phyloP scores from a whole-genome alignment of 805 yeast genomes.

The Saccharomyces kudriavzevii region DNA sequence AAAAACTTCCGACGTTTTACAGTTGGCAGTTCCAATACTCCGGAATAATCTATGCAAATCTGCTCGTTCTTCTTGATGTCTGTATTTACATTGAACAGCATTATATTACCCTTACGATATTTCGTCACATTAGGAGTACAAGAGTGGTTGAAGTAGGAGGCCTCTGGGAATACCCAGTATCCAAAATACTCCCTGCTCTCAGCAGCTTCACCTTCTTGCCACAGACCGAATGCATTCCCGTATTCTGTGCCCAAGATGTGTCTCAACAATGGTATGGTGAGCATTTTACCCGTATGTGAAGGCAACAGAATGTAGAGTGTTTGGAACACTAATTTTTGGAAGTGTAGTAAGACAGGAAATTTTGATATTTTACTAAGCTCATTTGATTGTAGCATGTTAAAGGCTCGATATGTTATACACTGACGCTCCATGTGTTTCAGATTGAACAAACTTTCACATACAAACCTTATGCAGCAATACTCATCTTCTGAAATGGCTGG shows the following conservation, averaged over 20 bases:
- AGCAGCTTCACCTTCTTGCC: constrained; percentile 39
- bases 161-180: constrained; percentile 51
- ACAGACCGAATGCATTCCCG: constrained; percentile 63
- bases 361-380: constrained; percentile 38
- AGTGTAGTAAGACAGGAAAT: constrained; percentile 41
- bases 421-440: constrained; percentile 15
- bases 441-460: constrained; percentile 34
- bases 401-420: constrained; percentile 17
- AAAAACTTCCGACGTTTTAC: constrained; percentile 36
- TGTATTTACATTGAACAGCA: constrained; percentile 36
- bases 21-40: constrained; percentile 35
- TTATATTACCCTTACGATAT: constrained; percentile 28
- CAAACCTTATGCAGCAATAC: constrained; percentile 43
- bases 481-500: constrained; percentile 47
- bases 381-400: constrained; percentile 43
- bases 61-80: constrained; percentile 41
- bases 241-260: constrained; percentile 49
- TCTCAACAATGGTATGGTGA: constrained; percentile 37
- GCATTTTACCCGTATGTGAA: constrained; percentile 25
- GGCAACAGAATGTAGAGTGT: constrained; percentile 38
- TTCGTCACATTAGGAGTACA: constrained; percentile 51
- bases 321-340: constrained; percentile 42
- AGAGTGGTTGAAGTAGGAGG: constrained; percentile 62
- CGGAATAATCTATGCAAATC: constrained; percentile 56
- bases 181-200: constrained; percentile 53